Conservation (phyloP, 208 protist genomes). For the Trypanosoma lewisi region DNA sequence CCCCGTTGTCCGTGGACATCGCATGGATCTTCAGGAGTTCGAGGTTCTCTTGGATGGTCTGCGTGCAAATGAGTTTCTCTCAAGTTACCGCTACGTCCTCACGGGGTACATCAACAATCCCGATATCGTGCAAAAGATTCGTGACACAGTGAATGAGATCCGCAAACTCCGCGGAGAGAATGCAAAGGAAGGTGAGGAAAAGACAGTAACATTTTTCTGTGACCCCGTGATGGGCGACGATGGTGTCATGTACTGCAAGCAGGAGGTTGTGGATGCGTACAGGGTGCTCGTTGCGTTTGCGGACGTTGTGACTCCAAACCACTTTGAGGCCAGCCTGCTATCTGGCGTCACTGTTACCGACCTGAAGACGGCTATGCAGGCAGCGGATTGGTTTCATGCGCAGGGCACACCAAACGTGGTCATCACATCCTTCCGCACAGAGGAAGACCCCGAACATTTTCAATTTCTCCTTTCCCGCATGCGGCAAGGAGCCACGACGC, state of each 20-base stretch:
- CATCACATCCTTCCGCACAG: constrained; percentile 77
- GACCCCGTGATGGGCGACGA: constrained; percentile 96
- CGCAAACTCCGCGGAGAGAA: constrained; percentile 42
- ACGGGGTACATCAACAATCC: constrained; percentile 94
- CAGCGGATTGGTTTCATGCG: constrained; percentile 80
- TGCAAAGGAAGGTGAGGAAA: too few relatives aligned
- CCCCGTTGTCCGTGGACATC: constrained; percentile 84
- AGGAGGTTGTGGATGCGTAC: constrained; percentile 89
- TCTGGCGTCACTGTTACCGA: constrained; percentile 62
- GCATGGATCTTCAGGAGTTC: constrained; percentile 81
- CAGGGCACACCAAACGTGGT: constrained; percentile 69
- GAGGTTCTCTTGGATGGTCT: constrained; percentile 80
- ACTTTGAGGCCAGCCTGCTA: constrained; percentile 91
- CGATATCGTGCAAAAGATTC: constrained; percentile 69
- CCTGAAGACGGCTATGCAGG: constrained; percentile 48
- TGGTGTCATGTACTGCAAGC: constrained; percentile 92
- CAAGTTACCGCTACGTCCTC: constrained; percentile 85
- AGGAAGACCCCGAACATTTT: constrained; percentile 41
- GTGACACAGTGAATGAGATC: constrained; percentile 60
- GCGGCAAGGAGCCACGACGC: constrained; percentile 14
- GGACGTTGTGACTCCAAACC: constrained; percentile 91
- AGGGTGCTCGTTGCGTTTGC: constrained; percentile 69
- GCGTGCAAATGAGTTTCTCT: constrained; percentile 79
- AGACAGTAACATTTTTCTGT: constrained; percentile 78
- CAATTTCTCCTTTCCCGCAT: constrained; percentile 45